phyloP scores from a whole-genome alignment of 2,329 filamentous ascomycete genomes.

The Ophiosphaerella korrae region DNA sequence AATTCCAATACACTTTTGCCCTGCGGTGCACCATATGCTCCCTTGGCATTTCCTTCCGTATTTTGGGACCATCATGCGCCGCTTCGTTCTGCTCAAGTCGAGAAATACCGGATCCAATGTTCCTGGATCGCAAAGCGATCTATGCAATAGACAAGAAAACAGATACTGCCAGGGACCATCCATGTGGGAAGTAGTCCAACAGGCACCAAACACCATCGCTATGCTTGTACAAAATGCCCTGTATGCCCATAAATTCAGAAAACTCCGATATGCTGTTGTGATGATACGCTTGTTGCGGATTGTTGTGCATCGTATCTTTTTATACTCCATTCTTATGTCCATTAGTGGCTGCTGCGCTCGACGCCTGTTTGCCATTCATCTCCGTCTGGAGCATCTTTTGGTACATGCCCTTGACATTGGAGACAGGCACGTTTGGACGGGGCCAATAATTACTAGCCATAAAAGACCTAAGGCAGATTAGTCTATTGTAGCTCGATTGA shows the following conservation, averaged over 20 bases:
- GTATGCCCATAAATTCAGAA: slow-evolving; percentile 22
- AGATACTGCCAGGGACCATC: slow-evolving; percentile 22
- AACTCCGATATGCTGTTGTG: slow-evolving; percentile 25
- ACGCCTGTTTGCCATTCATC: slow-evolving; percentile 31
- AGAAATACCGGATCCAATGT: slow-evolving; percentile 20
- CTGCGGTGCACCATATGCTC: slow-evolving; percentile 11
- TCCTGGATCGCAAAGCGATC: slow-evolving; percentile 8
- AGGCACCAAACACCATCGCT: slow-evolving; percentile 42
- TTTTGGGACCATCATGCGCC: slow-evolving; percentile 24
- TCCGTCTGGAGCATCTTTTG: slow-evolving; percentile 42
- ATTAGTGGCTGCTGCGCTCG: slow-evolving; percentile 27
- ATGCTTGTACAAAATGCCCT: slow-evolving; percentile 36
- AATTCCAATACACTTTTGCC: neutral
- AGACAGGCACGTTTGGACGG: slow-evolving; percentile 33
- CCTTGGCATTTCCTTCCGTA: slow-evolving; percentile 17
- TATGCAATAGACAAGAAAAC: slow-evolving; percentile 27
- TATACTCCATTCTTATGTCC: slow-evolving; percentile 31
- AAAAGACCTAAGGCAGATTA: slow-evolving; percentile 40
- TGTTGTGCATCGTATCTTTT: slow-evolving; percentile 4
- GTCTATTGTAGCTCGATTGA: neutral
- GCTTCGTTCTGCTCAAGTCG: slow-evolving; percentile 11
- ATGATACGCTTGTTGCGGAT: slow-evolving; percentile 14
- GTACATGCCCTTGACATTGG: slow-evolving; percentile 47
- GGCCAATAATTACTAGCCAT: slow-evolving; percentile 48
- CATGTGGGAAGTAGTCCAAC: slow-evolving; percentile 27